Evolutionary conservation across 495 filamentous ascomycete species (phyloP), one percentile per base, ranked within the genome.

Genomic region (Aspergillus sparsus): DNA sequence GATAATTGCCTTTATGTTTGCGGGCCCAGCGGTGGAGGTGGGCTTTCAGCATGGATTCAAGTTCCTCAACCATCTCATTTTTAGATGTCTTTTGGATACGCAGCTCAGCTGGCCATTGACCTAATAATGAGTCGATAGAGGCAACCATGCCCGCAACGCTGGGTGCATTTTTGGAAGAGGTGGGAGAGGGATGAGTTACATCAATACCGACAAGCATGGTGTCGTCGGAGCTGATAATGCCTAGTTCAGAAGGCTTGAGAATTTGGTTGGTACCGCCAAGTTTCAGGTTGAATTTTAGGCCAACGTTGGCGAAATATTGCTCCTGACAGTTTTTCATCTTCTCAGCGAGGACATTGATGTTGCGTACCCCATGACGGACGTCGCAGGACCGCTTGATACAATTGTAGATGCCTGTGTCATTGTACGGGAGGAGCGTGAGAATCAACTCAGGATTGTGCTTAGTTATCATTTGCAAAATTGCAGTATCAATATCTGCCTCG

Each of bases 161-260:
- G 9, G 91, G 91, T 1, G 82, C 80, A 6, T 72, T 76, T n/a
- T 77, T 70, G 0, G 77, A 61, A 13, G 83, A 84, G 1, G 89
- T 81, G 11, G 91, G 92, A 1, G 90, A 92, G 0, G 93, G 93
- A 63, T 97, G 93, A 0, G 91, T 94, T 4, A 96, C 92, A 66
- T 97, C 93, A 39, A 92, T 87, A 0, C 93, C 93, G 36, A 93
- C 80, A 16, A 96, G 76, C 89, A 97, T 96, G 0, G 89, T 92
- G 55, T 82, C 83, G 3, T 78, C 79, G 21, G 86, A 77, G 39
- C 72, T 73, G 44, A 94, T 66, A 7, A 91, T 68, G 7, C 77
- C 79, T 3, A 87, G 74, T n/a, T 82, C 78, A 0, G 71, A 62
- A 1, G 73, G 55, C 1, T 69, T 63, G 0, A 96, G 66, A 3